Evolutionary conservation across 2,329 filamentous ascomycete genomes (phyloP), one percentile per base, ranked within the genome.

Genomic region (Paracoccidioides lutzii): DNA sequence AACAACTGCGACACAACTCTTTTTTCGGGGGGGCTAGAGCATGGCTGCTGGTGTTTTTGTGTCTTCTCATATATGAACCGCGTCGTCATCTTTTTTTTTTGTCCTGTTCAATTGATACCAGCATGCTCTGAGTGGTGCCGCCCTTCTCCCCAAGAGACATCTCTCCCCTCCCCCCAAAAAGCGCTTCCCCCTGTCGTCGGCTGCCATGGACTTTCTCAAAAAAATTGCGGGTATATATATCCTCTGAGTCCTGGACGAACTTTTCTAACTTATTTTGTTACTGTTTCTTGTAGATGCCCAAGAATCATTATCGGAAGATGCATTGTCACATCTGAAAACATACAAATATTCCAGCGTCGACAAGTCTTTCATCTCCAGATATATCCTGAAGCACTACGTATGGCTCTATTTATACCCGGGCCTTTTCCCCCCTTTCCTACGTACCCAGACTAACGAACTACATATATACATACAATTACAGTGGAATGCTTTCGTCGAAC

Each of bases 321-420:
- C 89, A 55, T 81, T 98, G 63, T 78, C 87, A 58, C 90, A 96
- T 70, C 84, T 98, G 65, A 93, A 90, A 73, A 84, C 85, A 58
- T 98, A 98, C 83, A 94, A 96, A 70, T 98, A 98, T 74, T 95
- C 90, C 64, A 88, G 87, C 66, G 90, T 98, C 72, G 93, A 98
- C 78, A 91, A 95, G 74, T 96, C 90, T 52, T 85, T 87, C 59
- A 82, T 96, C 58, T 97, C 93, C 56, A 82, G 90, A 71, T 95
- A 97, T 73, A 88, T 98, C 68, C 80, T 98, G 52, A 87, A 85
- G 63, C 91, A 95, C 68, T 98, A 95, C 76, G 93, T 97, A 86
- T 71, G 85, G 75, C 56, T 50, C 43, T 43, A 58, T 58, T 30
- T 55, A 44, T 38, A 57, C 50, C 57, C 42, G 42, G 46, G 48